Percentiles rank a stretch among this genome's conserved stretches.
These are phyloP conservation scores for Rubia balearica DNA, from an alignment of 305 asterid genomes.

Conservation along the genomic window DNA sequence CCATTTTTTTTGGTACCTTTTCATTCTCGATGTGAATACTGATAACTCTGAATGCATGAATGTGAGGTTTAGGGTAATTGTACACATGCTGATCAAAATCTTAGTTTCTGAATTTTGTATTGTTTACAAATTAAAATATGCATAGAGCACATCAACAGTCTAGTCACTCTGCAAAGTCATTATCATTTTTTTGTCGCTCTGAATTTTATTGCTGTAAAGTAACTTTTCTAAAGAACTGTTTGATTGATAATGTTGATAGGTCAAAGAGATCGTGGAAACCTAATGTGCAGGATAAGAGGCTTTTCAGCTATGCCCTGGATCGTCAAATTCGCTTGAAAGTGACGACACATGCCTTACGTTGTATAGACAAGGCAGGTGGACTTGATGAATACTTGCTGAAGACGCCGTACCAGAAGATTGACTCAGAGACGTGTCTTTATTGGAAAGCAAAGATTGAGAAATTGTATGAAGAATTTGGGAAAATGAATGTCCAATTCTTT, in stretches of 20 bases:
- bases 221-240: constrained; percentile 22
- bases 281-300: constrained; percentile 82
- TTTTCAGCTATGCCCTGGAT: constrained; percentile 84
- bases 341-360: constrained; percentile 87
- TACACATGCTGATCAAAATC: background rate
- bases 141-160: background rate
- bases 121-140: background rate
- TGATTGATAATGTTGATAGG: constrained; percentile 36
- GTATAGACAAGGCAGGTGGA: constrained; percentile 99
- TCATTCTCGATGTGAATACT: background rate
- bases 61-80: background rate
- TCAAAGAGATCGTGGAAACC: constrained; percentile 87
- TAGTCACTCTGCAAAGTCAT: background rate
- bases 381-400: constrained; percentile 88
- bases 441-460: constrained; percentile 91
- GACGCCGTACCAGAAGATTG: constrained; percentile 92
- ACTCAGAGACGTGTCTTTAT: constrained; percentile 75
- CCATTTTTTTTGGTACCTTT: background rate
- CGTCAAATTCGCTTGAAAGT: constrained; percentile 79
- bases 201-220: background rate
- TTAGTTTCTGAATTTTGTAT: background rate
- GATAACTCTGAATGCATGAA: background rate
- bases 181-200: background rate
- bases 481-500: constrained; percentile 83
- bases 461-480: constrained; percentile 85